These are phyloP conservation scores for Aegilops sharonensis DNA, from an alignment of 176 grass and related monocot species.

Conservation along the genomic window DNA sequence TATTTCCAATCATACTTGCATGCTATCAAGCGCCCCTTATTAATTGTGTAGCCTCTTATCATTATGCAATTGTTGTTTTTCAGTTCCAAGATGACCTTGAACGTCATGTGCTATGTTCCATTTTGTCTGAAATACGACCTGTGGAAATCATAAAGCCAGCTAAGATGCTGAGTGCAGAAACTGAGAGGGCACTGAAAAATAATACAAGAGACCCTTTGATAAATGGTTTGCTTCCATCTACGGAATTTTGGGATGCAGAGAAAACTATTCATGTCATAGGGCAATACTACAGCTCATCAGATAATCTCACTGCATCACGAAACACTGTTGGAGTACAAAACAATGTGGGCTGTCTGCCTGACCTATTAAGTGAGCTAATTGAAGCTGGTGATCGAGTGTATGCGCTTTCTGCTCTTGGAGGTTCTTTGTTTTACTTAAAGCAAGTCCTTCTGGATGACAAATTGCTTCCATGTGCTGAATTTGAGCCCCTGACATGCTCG, in stretches of 20 bases:
- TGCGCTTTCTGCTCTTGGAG: conserved; percentile 92
- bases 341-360: conserved; percentile 39
- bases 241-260: conserved; percentile 85
- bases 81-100: conserved; percentile 89
- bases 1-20: conserved; percentile 25
- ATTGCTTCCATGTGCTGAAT: conserved; percentile 78
- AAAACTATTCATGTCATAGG: conserved; percentile 63
- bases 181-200: conserved; percentile 77
- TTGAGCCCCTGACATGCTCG: conserved; percentile 70
- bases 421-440: conserved; percentile 92
- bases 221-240: conserved; percentile 66
- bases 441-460: conserved; percentile 80
- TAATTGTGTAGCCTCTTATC: conserved; percentile 27
- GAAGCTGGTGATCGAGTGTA: conserved; percentile 58
- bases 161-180: conserved; percentile 69
- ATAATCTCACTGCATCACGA: conserved; percentile 11
- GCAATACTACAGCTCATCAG: conserved; percentile 59
- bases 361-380: conserved; percentile 59
- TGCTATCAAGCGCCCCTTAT: neutral
- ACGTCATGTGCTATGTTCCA: conserved; percentile 70
- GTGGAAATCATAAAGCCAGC: conserved; percentile 89
- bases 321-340: conserved; percentile 28
- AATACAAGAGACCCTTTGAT: conserved; percentile 81
- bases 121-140: conserved; percentile 91
- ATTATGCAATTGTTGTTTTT: conserved; percentile 27